Evolutionary conservation across 202 grass and related monocot species (phyloP).

Genomic region (Cymbopogon flexuosus): DNA sequence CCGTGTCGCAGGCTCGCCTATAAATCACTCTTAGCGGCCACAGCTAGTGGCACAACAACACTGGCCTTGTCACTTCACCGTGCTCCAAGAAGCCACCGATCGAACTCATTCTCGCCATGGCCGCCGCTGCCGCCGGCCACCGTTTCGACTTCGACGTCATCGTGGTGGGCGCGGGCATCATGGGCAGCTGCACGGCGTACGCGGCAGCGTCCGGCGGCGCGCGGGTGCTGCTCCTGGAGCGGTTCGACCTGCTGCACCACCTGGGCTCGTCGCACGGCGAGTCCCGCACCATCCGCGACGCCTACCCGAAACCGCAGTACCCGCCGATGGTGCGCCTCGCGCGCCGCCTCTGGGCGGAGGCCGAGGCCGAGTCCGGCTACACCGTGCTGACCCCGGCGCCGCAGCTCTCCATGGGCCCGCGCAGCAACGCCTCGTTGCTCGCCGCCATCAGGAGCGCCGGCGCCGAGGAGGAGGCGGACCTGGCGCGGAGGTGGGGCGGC

Average conservation of each 20-base stretch:
- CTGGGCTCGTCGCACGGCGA: slow-evolving; percentile 62
- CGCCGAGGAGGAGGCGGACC: background rate
- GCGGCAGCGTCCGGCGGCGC: slow-evolving; percentile 37
- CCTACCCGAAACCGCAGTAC: slow-evolving; percentile 60
- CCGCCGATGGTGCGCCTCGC: slow-evolving; percentile 52
- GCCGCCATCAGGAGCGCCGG: slow-evolving; percentile 12
- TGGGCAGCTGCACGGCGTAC: slow-evolving; percentile 76
- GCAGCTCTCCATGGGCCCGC: slow-evolving; percentile 49
- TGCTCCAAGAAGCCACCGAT: background rate
- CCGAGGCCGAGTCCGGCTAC: slow-evolving; percentile 48
- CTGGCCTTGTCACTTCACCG: background rate
- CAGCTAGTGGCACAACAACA: background rate
- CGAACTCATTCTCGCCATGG: background rate
- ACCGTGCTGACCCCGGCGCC: slow-evolving; percentile 49
- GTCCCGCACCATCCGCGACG: slow-evolving; percentile 63
- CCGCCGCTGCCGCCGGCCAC: background rate
- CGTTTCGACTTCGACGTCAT: slow-evolving; percentile 45
- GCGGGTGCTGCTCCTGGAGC: slow-evolving; percentile 49
- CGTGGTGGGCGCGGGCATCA: slow-evolving; percentile 69
- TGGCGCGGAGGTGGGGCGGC: slow-evolving; percentile 29
- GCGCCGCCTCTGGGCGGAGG: slow-evolving; percentile 36
- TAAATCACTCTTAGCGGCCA: background rate
- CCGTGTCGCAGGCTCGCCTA: background rate
- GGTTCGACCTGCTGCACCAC: slow-evolving; percentile 59
- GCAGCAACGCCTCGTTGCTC: background rate